These are phyloP conservation scores for Isatis lusitanica DNA, from an alignment of 441 rosid species.

Conservation along the genomic window DNA sequence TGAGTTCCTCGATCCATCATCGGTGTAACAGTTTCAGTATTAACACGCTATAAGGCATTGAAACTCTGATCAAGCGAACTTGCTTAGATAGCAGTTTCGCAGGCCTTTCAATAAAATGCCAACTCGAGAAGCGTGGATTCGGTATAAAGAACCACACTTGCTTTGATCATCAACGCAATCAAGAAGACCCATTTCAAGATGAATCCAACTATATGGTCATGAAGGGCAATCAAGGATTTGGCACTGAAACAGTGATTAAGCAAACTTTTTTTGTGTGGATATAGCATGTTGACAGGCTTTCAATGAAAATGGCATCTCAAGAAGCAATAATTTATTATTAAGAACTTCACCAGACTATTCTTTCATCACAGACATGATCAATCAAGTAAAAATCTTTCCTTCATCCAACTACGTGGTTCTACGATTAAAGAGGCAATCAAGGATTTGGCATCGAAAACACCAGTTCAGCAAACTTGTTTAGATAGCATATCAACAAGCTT, in stretches of 20 bases:
- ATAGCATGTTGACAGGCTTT: background rate
- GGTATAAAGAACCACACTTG: background rate
- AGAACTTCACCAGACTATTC: background rate
- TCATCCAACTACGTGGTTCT: slow-evolving; percentile 6
- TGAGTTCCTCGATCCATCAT: background rate
- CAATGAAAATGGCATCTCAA: background rate
- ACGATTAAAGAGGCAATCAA: background rate
- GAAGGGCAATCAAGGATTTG: background rate
- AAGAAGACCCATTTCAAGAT: background rate
- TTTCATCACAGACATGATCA: background rate
- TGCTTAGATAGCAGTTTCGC: background rate
- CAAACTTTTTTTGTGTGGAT: background rate
- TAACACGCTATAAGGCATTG: background rate
- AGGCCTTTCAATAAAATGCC: background rate
- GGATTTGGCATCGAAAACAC: background rate
- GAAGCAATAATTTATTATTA: background rate
- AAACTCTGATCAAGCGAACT: slow-evolving; percentile 7
- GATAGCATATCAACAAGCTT: background rate
- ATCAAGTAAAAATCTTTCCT: background rate
- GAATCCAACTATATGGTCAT: background rate
- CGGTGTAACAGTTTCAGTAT: background rate
- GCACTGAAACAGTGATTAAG: background rate
- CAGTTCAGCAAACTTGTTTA: background rate
- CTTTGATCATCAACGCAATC: background rate
- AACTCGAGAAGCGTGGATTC: background rate